Evolutionary conservation across 2,329 filamentous ascomycete genomes (phyloP).

Genomic region (Whalleya microplaca): DNA sequence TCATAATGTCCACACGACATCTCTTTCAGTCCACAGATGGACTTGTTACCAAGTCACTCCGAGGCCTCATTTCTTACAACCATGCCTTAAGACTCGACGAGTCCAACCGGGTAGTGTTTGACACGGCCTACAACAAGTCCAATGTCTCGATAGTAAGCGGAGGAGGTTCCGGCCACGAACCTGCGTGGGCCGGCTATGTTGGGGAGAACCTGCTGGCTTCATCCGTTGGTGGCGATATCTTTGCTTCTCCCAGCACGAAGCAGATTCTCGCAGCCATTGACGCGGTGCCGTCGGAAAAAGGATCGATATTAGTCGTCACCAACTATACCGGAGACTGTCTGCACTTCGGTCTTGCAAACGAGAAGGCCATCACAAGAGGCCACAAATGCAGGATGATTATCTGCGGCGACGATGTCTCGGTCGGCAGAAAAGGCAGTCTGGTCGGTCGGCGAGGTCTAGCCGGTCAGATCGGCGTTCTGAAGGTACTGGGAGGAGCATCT

Average conservation of each 20-base stretch:
- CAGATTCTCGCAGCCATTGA: constrained; percentile 65
- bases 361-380: constrained; percentile 59
- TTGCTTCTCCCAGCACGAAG: constrained; percentile 65
- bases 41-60: constrained; percentile 55
- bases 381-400: constrained; percentile 61
- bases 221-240: constrained; percentile 64
- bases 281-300: constrained; percentile 55
- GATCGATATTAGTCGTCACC: constrained; percentile 63
- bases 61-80: constrained; percentile 58
- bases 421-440: constrained; percentile 59
- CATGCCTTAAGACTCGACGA: constrained; percentile 54
- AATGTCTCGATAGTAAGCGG: constrained; percentile 57
- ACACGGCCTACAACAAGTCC: constrained; percentile 47
- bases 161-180: constrained; percentile 63
- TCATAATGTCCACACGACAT: constrained; percentile 55
- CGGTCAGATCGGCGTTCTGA: constrained; percentile 63
- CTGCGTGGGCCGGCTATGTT: constrained; percentile 67
- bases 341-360: constrained; percentile 63
- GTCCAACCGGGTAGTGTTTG: constrained; percentile 55
- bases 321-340: constrained; percentile 69
- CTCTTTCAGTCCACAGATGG: constrained; percentile 57
- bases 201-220: constrained; percentile 64
- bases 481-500: constrained; percentile 57
- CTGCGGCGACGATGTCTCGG: constrained; percentile 68
- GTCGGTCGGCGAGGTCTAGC: constrained; percentile 66